Conservation (phyloP, 2,329 filamentous ascomycete genomes). For the Trichoderma koningii region DNA sequence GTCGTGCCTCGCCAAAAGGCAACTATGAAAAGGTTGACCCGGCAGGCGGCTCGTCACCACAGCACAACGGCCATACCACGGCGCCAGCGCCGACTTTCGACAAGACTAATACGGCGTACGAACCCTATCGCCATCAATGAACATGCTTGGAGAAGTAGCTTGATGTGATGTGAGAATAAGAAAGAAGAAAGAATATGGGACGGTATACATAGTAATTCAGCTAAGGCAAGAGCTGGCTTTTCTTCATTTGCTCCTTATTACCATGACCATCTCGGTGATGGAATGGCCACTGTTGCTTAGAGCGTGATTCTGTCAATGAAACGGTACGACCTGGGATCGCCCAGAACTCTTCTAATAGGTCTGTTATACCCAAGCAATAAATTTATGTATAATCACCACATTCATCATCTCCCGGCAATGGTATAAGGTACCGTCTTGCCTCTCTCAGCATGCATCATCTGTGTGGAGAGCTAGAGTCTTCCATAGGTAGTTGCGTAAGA, state of each 20-base stretch:
- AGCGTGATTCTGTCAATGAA: not conserved
- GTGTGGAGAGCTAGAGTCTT: too few species aligned
- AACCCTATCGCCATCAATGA: slow-evolving; percentile 17
- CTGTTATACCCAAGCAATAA: not conserved
- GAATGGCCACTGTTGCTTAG: too few species aligned
- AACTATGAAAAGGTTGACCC: slow-evolving; percentile 18
- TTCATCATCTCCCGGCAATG: not conserved
- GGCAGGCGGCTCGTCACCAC: not conserved
- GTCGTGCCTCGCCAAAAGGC: not conserved
- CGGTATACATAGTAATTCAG: not conserved
- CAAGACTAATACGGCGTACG: slow-evolving; percentile 12
- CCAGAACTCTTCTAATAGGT: not conserved
- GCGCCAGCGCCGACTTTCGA: not conserved
- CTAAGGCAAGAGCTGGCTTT: not conserved
- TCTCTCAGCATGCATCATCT: not conserved
- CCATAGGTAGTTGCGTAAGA: too few species aligned
- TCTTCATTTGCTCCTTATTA: not conserved
- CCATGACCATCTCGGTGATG: not conserved
- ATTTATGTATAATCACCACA: not conserved
- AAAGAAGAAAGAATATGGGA: not conserved
- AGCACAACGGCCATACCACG: not conserved
- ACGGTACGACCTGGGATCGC: not conserved
- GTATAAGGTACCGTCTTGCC: not conserved
- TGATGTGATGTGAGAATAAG: not conserved
- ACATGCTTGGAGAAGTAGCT: not conserved